A percentile compares a stretch with the other conserved stretches of the same genome.
Conservation (phyloP, 1,139 yeast genomes). For the Geotrichum klebahnii region DNA sequence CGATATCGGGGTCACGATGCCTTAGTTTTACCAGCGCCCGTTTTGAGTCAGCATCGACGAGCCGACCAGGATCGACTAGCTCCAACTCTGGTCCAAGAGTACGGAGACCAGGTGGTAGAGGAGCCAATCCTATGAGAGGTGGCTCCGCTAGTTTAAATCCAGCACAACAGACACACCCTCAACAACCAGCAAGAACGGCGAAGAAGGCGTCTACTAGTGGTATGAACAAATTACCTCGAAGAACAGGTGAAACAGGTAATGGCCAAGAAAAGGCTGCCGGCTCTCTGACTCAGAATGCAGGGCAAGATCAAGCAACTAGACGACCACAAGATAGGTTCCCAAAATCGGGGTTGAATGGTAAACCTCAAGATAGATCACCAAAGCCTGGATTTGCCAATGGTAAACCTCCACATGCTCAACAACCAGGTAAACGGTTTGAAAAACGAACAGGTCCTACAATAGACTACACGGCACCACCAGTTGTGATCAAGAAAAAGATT, state of each 20-base stretch:
- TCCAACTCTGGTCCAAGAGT: background rate
- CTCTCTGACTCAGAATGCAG: background rate
- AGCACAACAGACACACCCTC: background rate
- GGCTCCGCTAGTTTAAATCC: background rate
- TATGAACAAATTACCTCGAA: background rate
- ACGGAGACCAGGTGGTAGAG: constrained; percentile 2
- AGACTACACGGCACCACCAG: constrained; percentile 1
- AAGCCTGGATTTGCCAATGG: background rate
- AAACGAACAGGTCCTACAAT: background rate
- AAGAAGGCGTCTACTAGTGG: background rate
- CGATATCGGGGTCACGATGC: background rate
- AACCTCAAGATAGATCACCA: no score
- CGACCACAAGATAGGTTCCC: background rate
- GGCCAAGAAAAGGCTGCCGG: background rate
- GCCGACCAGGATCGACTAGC: background rate
- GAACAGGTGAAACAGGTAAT: background rate
- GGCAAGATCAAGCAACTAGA: background rate
- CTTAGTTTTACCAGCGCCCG: background rate
- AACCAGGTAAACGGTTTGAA: background rate
- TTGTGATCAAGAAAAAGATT: constrained; percentile 18
- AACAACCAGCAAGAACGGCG: background rate
- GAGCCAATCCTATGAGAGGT: constrained; percentile 10
- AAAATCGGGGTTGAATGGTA: no score
- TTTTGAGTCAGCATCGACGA: background rate
- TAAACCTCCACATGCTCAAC: background rate